Conservation (phyloP, 176 grass and related monocot species). For the Eleusine indica region DNA sequence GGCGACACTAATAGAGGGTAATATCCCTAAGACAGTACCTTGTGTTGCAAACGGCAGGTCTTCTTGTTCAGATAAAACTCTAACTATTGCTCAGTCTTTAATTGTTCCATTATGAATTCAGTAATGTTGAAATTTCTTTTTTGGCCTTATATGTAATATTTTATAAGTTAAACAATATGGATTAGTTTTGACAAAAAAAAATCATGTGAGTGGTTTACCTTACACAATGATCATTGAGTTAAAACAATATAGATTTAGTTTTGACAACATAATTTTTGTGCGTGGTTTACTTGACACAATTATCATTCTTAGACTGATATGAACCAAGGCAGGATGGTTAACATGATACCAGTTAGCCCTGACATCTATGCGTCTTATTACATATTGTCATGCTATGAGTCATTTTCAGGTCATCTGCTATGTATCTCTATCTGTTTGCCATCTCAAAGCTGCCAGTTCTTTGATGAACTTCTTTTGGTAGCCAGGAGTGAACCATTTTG, state of each 20-base stretch:
- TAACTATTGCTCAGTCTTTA: background rate
- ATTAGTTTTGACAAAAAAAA: constrained; percentile 3
- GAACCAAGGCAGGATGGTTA: background rate
- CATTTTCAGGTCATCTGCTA: background rate
- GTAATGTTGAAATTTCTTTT: constrained; percentile 14
- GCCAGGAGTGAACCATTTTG: constrained; percentile 16
- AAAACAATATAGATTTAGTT: constrained; percentile 6
- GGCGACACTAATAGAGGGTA: constrained; percentile 82
- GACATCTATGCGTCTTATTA: background rate
- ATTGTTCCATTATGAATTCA: background rate
- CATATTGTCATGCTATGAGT: background rate
- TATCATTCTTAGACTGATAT: constrained; percentile 6
- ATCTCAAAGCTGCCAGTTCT: background rate
- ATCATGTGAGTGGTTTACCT: background rate
- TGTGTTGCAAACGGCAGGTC: background rate
- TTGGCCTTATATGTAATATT: background rate
- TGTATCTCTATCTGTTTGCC: constrained; percentile 1
- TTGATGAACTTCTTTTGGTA: background rate
- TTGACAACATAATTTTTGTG: background rate
- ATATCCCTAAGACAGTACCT: constrained; percentile 17
- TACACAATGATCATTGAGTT: background rate
- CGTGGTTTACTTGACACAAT: constrained; percentile 3
- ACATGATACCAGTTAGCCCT: background rate
- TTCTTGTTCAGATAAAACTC: constrained; percentile 33
- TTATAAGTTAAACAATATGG: constrained; percentile 1